Evolutionary conservation across 1,284 basidiomycete genomes (phyloP).

Genomic region (Cutaneotrichosporon cyanovorans): DNA sequence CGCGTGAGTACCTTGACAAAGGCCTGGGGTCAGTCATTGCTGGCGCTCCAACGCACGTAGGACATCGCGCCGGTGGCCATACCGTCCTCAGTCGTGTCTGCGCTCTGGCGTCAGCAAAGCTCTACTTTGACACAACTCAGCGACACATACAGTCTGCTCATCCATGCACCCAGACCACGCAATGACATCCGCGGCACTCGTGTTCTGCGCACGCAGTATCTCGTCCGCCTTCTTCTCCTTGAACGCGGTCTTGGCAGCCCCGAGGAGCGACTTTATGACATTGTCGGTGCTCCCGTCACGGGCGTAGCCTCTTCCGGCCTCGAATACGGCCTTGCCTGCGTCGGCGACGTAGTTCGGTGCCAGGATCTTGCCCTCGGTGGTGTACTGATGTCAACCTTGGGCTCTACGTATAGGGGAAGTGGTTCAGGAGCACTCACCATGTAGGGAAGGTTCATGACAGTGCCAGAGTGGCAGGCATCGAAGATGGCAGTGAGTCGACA

Average conservation of each 20-base stretch:
- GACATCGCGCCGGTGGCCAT: conserved; percentile 79
- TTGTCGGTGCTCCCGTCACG: conserved; percentile 65
- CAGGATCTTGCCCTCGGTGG: conserved; percentile 88
- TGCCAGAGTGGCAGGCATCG: conserved; percentile 52
- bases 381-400: conserved; percentile 54
- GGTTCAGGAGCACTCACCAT: conserved; percentile 19
- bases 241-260: conserved; percentile 18
- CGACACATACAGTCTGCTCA: conserved; percentile 57
- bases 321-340: conserved; percentile 66
- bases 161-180: conserved; percentile 85
- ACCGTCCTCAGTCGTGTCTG: conserved; percentile 75
- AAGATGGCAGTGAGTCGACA: conserved; percentile 84
- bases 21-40: conserved; percentile 50
- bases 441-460: conserved; percentile 49
- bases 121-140: no score
- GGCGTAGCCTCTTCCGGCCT: conserved; percentile 36
- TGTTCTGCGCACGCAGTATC: conserved; percentile 48
- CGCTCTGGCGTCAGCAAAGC: conserved; percentile 41
- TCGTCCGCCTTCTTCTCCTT: conserved; percentile 26
- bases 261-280: conserved; percentile 51
- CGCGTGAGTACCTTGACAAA: conserved; percentile 59
- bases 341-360: conserved; percentile 76
- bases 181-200: conserved; percentile 66
- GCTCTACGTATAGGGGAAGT: no score
- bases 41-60: conserved; percentile 25